Percentiles rank a stretch among this genome's conserved stretches.
Conservation (phyloP, 2,329 filamentous ascomycete genomes). For the Dactylellina haptotyla region DNA sequence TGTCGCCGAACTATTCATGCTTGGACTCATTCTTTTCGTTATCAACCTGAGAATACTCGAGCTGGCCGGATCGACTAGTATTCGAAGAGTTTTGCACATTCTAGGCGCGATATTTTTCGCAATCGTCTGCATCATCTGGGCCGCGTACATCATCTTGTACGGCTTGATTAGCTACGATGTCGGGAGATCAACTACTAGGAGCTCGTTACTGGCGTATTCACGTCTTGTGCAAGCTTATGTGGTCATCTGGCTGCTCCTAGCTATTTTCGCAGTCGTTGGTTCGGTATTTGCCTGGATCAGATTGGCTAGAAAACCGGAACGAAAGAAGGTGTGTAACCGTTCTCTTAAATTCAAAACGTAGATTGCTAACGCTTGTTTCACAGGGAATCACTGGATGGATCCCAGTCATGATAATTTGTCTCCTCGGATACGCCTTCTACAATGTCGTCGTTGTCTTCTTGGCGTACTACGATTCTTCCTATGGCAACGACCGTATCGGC, state of each 20-base stretch:
- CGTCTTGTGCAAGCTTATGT: conserved; percentile 20
- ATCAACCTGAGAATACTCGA: conserved; percentile 11
- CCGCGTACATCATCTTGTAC: conserved; percentile 18
- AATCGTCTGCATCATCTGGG: conserved; percentile 16
- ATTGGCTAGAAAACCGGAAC: conserved; percentile 20
- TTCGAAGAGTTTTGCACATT: conserved; percentile 12
- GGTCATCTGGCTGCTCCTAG: conserved; percentile 5
- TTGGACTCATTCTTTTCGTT: conserved; percentile 36
- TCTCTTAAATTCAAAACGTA: neutral
- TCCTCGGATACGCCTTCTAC: conserved; percentile 34
- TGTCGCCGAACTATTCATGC: conserved; percentile 28
- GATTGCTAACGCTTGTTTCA: conserved; percentile 4
- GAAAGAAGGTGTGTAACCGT: conserved; percentile 13
- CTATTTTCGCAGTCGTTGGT: conserved; percentile 23
- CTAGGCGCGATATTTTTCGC: conserved; percentile 11
- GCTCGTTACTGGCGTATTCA: neutral
- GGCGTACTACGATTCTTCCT: neutral
- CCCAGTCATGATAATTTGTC: conserved; percentile 20
- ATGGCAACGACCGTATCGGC: neutral
- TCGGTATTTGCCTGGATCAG: conserved; percentile 24
- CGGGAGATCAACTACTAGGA: neutral
- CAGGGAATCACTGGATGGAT: conserved; percentile 41
- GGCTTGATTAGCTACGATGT: conserved; percentile 19
- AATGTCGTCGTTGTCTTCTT: conserved; percentile 22
- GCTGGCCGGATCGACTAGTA: conserved; percentile 19